These are phyloP conservation scores for Aspergillus fijiensis DNA, from an alignment of 2,329 filamentous ascomycete genomes.

Conservation along the genomic window DNA sequence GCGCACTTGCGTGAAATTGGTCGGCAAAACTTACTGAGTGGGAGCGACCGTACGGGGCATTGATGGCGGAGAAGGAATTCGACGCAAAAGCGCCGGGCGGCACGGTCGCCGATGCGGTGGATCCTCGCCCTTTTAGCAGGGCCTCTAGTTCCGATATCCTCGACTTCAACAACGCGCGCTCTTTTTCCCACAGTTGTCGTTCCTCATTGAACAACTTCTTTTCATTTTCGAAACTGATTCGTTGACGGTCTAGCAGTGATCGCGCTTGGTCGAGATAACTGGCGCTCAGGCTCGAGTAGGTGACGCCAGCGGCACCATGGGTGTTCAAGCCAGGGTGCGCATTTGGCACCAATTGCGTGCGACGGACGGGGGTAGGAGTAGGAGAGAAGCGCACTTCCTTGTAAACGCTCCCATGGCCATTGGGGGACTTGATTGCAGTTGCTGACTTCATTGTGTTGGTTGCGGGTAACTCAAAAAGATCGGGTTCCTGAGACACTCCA, in stretches of 20 bases:
- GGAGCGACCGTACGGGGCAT: conserved; percentile 18
- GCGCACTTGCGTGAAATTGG: conserved; percentile 18
- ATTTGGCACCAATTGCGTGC: conserved; percentile 41
- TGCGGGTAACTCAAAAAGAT: conserved; percentile 2
- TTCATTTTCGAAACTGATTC: conserved; percentile 41
- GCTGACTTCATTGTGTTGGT: conserved; percentile 26
- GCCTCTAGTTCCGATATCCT: conserved; percentile 45
- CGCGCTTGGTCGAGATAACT: conserved; percentile 45
- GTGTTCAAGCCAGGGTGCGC: conserved; percentile 33
- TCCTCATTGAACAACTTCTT: conserved; percentile 44
- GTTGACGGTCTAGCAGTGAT: conserved; percentile 40
- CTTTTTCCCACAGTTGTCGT: conserved; percentile 46
- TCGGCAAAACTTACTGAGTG: background rate
- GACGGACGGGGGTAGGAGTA: conserved; percentile 36
- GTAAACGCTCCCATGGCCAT: conserved; percentile 37
- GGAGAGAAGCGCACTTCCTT: conserved; percentile 47
- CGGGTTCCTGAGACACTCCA: conserved; percentile 10
- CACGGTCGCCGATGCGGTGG: conserved; percentile 11
- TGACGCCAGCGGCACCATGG: conserved; percentile 22
- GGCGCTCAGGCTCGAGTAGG: conserved; percentile 29
- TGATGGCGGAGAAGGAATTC: conserved; percentile 10
- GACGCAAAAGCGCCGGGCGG: conserved; percentile 10
- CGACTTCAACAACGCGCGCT: conserved; percentile 42
- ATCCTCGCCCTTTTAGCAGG: conserved; percentile 25
- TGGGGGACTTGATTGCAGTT: conserved; percentile 23